Evolutionary conservation across 306 rosid species (phyloP), one percentile per base, ranked within the genome.

Genomic region (Gillenia trifoliata): DNA sequence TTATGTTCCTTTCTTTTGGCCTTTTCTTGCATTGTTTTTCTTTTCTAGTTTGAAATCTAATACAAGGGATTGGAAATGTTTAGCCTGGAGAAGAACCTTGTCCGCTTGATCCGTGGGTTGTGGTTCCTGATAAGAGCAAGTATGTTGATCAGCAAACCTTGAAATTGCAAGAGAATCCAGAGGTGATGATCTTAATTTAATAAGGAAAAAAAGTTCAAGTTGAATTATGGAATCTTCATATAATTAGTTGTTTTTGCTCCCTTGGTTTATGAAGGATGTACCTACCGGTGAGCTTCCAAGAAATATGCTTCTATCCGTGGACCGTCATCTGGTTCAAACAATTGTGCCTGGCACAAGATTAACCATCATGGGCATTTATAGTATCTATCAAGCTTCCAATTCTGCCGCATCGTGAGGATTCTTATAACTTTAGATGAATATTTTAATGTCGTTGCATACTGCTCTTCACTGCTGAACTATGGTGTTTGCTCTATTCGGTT

Each of bases 241-340:
- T 55, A 60, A 36, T 83, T 49, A 45, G 75, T 61, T 40, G 36
- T 40, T 40, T 23, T 80, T 75, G 19, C 30, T 60, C n/a, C 66
- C 22, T 20, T 85, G 68, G 73, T 70, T 79, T 47, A 73, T 88
- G 88, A 79, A 94, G 99, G 97, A 94, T 77, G 97, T 92, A 68
- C 99, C 99, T 22, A 90, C 97, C 17, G 99, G 99, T 72, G 97
- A 94, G 86, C 97, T 94, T 80, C 99, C 99, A 38, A 88, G 99
- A 83, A 94, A 94, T 86, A 77, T 91, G 80, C 97, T 94, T 85
- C 89, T 94, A 19, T 94, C 99, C n/a, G 90, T 92, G 62, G 99
- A 94, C 72, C 93, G 99, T 19, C 97, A 87, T 78, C 96, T 94
- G 23, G 99, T 94, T 77, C 97, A 94, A 75, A 94, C 92, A 41